Evolutionary conservation across 2,329 filamentous ascomycete species (phyloP).

Genomic region (Sordariomycetes sp.): DNA sequence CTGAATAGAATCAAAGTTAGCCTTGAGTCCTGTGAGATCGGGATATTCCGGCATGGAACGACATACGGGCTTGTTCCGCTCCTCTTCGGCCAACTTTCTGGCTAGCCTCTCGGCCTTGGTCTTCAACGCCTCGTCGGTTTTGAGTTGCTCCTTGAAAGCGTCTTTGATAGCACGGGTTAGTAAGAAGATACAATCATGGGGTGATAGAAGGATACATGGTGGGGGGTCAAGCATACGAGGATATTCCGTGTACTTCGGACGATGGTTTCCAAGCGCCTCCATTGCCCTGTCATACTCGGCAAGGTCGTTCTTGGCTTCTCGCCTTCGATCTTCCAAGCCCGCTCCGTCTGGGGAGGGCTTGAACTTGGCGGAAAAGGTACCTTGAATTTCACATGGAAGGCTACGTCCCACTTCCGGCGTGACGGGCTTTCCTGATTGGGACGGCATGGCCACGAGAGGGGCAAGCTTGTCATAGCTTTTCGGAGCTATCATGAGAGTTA

Average conservation of each 20-base stretch:
- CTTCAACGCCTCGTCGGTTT: constrained; percentile 31
- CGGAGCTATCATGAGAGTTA: constrained; percentile 14
- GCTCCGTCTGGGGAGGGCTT: constrained; percentile 25
- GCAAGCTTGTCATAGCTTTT: constrained; percentile 34
- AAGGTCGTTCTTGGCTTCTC: constrained; percentile 26
- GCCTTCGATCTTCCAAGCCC: constrained; percentile 28
- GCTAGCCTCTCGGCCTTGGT: constrained; percentile 34
- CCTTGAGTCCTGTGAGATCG: background rate
- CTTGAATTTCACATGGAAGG: constrained; percentile 32
- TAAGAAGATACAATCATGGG: background rate
- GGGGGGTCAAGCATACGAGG: constrained; percentile 19
- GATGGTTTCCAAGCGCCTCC: constrained; percentile 27
- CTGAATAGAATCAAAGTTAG: constrained; percentile 9
- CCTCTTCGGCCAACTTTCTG: constrained; percentile 29
- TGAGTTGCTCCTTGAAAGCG: constrained; percentile 34
- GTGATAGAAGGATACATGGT: background rate
- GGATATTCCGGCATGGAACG: background rate
- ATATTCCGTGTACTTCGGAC: constrained; percentile 35
- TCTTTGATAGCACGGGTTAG: constrained; percentile 12
- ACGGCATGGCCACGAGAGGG: constrained; percentile 28
- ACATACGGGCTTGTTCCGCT: constrained; percentile 26
- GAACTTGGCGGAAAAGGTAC: constrained; percentile 28
- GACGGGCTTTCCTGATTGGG: constrained; percentile 25
- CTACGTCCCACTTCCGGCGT: constrained; percentile 25
- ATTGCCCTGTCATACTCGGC: constrained; percentile 30